Evolutionary conservation across 2,329 filamentous ascomycete genomes (phyloP).

Genomic region (Talaromyces amestolkiae): DNA sequence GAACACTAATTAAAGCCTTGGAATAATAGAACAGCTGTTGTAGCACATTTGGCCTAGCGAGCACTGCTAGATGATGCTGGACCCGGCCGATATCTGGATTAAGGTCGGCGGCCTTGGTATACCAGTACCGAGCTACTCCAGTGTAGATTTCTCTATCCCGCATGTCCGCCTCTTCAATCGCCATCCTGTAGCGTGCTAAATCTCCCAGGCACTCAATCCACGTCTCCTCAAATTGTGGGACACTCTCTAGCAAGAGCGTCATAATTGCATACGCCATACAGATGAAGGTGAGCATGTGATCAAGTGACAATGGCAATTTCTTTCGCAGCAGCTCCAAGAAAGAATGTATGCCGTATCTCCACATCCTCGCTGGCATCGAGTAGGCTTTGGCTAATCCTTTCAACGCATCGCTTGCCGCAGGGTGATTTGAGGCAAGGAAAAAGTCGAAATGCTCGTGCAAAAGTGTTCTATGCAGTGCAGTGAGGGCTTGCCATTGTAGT

Average conservation of each 20-base stretch:
- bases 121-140: conserved; percentile 77
- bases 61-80: conserved; percentile 79
- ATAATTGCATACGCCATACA: conserved; percentile 89
- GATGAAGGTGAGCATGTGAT: conserved; percentile 89
- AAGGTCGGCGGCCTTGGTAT: conserved; percentile 74
- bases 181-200: conserved; percentile 81
- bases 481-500: conserved; percentile 81
- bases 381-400: conserved; percentile 73
- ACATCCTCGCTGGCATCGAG: conserved; percentile 89
- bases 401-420: conserved; percentile 67
- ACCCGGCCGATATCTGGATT: conserved; percentile 72
- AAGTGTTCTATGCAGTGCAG: conserved; percentile 75
- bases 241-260: conserved; percentile 79
- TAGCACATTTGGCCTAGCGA: conserved; percentile 57
- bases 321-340: conserved; percentile 76
- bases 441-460: conserved; percentile 83
- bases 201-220: conserved; percentile 95
- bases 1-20: conserved; percentile 55
- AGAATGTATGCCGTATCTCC: conserved; percentile 85
- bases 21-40: conserved; percentile 61
- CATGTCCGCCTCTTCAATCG: conserved; percentile 79
- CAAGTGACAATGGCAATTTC: conserved; percentile 70
- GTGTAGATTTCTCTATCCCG: conserved; percentile 78
- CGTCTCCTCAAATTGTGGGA: conserved; percentile 76
- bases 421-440: conserved; percentile 83